Evolutionary conservation across 768 basidiomycete species (phyloP), one percentile per base, ranked within the genome.

Genomic region (Panaeolus papilionaceus): DNA sequence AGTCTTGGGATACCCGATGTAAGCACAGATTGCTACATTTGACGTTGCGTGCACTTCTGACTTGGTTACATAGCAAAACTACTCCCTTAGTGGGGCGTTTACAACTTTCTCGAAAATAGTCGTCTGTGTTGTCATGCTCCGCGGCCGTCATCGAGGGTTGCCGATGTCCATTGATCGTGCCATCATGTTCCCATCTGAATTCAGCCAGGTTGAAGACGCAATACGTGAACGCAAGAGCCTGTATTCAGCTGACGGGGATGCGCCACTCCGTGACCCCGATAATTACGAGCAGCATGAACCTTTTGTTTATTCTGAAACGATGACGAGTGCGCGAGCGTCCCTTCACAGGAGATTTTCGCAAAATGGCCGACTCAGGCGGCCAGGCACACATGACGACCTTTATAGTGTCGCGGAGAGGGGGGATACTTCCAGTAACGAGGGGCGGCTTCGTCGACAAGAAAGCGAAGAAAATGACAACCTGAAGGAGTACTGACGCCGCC

Each of bases 151-250:
- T 77, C 90, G 96, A 61, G 94, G 94, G 42, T 80, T 95, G 7
- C 94, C 94, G 0, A 90, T 93, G 23, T 94, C 93, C 9, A 94
- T 96, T 61, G 94, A 95, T 78, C 88, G 95, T 64, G 93, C 95
- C 0, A 86, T 96, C 63, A 84, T 96, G 75, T 83, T 96, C 18
- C 95, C 94, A 0, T 82, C 81, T 40, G 93, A 94, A 66, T 86
- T 86, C 67, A 72, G 82, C 68, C 77, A 76, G 40, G 68, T 72
- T 23, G 72, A 76, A 58, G 73, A 73, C 40, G 49, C 66, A 9
- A 16, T 61, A 61, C 51, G 61, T 65, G 23, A 66, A 66, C 40
- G 66, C 65, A 51, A 63, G 64, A 26, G 66, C 33, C 44, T 62
- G 33, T 18, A 33, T 45, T 45, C 38, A 33, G 14, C 40, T 18